phyloP scores from a whole-genome alignment of 768 basidiomycete species.

The Pholiota molesta region DNA sequence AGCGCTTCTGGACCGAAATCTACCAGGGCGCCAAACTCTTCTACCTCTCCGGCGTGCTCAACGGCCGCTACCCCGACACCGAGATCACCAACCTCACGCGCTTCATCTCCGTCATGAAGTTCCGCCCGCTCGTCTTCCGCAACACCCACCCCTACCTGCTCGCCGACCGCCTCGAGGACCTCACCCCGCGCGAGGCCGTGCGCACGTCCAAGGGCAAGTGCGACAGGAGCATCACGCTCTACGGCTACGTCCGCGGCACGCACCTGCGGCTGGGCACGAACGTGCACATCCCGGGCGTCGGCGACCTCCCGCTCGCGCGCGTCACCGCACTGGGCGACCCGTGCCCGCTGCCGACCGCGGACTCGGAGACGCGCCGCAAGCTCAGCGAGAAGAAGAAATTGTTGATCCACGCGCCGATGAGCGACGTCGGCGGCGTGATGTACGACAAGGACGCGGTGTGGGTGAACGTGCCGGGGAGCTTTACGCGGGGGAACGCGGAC shows the following conservation, averaged over 20 bases:
- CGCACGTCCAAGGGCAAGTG: slow-evolving; percentile 82
- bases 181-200: slow-evolving; percentile 86
- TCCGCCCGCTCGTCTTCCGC: slow-evolving; percentile 94
- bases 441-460: slow-evolving; percentile 99
- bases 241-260: slow-evolving; percentile 93
- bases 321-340: slow-evolving; percentile 87
- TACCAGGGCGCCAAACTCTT: slow-evolving; percentile 99
- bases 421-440: slow-evolving; percentile 93
- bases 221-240: slow-evolving; percentile 91
- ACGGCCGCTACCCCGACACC: slow-evolving; percentile 95
- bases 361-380: slow-evolving; percentile 89
- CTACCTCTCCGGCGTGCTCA: slow-evolving; percentile 95
- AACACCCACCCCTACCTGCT: slow-evolving; percentile 95
- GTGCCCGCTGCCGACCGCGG: slow-evolving; percentile 89
- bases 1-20: slow-evolving; percentile 99
- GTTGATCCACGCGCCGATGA: slow-evolving; percentile 97
- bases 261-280: slow-evolving; percentile 75
- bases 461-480: slow-evolving; percentile 96
- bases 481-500: slow-evolving; percentile 75
- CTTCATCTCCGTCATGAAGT: slow-evolving; percentile 98
- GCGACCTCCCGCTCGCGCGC: slow-evolving; percentile 79
- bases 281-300: slow-evolving; percentile 94
- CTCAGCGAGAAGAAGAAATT: slow-evolving; percentile 94
- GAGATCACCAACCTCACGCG: slow-evolving; percentile 96
- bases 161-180: slow-evolving; percentile 92